These are phyloP conservation scores for Pulveroboletus sp. DNA, from an alignment of 768 basidiomycete genomes.

Conservation along the genomic window DNA sequence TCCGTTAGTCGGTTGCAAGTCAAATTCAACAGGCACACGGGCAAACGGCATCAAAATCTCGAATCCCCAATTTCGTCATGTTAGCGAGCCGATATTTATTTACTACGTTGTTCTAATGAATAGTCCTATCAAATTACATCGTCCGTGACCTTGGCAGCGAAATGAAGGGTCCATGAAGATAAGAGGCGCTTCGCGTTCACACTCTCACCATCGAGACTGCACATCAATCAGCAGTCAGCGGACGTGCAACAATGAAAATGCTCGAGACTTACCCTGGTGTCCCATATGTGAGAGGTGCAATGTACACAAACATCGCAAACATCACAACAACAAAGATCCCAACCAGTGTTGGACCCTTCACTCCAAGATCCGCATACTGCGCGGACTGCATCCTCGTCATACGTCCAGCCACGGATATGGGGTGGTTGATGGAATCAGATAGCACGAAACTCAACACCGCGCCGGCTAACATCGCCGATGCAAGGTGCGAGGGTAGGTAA, in stretches of 20 bases:
- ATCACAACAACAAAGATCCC: constrained; percentile 56
- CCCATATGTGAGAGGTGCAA: constrained; percentile 92
- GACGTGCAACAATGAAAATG: constrained; percentile 5
- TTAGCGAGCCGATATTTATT: constrained; percentile 19
- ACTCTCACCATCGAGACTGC: constrained; percentile 77
- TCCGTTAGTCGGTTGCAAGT: constrained; percentile 3
- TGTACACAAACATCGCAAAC: constrained; percentile 66
- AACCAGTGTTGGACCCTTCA: constrained; percentile 69
- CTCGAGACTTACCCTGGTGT: constrained; percentile 77
- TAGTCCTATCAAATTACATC: constrained; percentile 30
- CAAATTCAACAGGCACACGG: constrained; percentile 19
- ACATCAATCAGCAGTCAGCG: constrained; percentile 16
- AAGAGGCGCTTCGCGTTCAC: constrained; percentile 84
- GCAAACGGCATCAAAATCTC: constrained; percentile 2
- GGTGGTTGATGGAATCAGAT: constrained; percentile 89
- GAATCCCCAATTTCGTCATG: background rate
- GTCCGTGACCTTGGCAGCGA: constrained; percentile 66
- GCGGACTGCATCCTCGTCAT: constrained; percentile 50
- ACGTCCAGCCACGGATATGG: constrained; percentile 75
- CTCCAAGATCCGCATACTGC: constrained; percentile 71
- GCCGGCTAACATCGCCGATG: constrained; percentile 89
- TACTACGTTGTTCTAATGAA: constrained; percentile 17
- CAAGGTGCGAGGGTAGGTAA: constrained; percentile 95
- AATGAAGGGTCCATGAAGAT: constrained; percentile 92
- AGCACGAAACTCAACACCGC: constrained; percentile 87